Conservation (phyloP, 2,329 filamentous ascomycete species). For the Colletotrichum cordylinicola region DNA sequence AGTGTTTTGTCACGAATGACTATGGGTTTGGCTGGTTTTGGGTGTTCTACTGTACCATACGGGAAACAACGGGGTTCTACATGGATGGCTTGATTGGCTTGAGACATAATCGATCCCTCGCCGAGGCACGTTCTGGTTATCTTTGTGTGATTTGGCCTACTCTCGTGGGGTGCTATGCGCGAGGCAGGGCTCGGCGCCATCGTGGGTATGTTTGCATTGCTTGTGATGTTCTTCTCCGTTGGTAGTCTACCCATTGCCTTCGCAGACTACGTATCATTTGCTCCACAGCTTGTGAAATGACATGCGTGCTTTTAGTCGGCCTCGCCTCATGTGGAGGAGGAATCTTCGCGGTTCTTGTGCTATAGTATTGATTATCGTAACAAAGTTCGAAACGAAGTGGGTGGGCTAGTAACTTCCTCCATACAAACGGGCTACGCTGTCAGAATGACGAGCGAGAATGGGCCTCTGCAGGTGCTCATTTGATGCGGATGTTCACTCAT, state of each 20-base stretch:
- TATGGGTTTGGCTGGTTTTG: conserved; percentile 48
- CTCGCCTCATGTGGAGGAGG: background rate
- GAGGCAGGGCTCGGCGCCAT: background rate
- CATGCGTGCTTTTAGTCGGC: background rate
- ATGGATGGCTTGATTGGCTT: conserved; percentile 28
- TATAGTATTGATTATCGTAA: background rate
- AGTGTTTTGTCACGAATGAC: conserved; percentile 45
- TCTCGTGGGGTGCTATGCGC: background rate
- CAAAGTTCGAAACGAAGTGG: background rate
- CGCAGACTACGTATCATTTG: background rate
- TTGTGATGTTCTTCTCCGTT: background rate
- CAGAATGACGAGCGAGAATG: background rate
- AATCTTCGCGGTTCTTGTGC: background rate
- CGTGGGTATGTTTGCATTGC: background rate
- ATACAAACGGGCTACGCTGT: background rate
- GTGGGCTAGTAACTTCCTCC: background rate
- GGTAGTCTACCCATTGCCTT: background rate
- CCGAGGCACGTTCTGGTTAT: conserved; percentile 20
- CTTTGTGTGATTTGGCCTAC: background rate
- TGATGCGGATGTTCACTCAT: background rate
- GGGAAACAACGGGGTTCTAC: conserved; percentile 42
- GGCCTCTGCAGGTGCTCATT: background rate
- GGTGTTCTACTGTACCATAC: conserved; percentile 50
- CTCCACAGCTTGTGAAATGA: background rate
- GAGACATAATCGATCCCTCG: conserved; percentile 22